Percentiles rank a stretch among this genome's conserved stretches.
Evolutionary conservation across 768 basidiomycete genomes (phyloP).

Genomic region (Trametes sanguinea): DNA sequence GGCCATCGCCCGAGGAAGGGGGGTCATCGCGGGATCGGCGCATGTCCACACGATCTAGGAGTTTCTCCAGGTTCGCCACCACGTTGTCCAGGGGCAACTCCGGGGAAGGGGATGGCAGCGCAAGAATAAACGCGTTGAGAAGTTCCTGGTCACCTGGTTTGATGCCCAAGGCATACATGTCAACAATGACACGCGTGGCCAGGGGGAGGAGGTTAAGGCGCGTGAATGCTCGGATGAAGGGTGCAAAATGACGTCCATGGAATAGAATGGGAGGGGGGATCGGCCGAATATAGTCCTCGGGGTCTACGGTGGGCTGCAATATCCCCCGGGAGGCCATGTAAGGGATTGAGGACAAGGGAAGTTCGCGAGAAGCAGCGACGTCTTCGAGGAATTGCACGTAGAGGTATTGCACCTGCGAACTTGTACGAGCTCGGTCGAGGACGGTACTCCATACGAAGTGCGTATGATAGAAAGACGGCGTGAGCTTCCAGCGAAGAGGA

Average conservation of each 20-base stretch:
- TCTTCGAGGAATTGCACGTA: conserved; percentile 4
- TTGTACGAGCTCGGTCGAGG: not conserved
- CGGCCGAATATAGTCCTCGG: not conserved
- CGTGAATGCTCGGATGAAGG: conserved; percentile 16
- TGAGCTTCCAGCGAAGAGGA: not conserved
- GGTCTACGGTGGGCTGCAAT: not conserved
- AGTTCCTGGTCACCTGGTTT: conserved; percentile 45
- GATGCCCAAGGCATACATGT: conserved; percentile 53
- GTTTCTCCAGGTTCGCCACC: conserved; percentile 44
- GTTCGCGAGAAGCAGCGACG: conserved; percentile 1
- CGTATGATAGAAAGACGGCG: not conserved
- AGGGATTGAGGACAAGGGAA: not conserved
- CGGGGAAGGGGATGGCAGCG: conserved; percentile 45
- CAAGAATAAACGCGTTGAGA: conserved; percentile 50
- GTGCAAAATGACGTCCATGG: conserved; percentile 40
- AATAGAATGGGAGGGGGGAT: conserved; percentile 19
- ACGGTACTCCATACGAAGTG: not conserved
- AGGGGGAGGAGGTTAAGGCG: conserved; percentile 26
- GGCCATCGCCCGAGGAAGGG: conserved; percentile 23
- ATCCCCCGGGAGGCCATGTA: not conserved
- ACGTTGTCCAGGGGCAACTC: conserved; percentile 40
- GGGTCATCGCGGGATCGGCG: not conserved
- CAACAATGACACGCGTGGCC: conserved; percentile 46
- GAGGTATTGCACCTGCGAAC: not conserved
- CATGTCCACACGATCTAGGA: not conserved